A percentile compares a stretch with the other conserved stretches of the same genome.
These are phyloP conservation scores for Talaromyces trachyspermus DNA, from an alignment of 495 filamentous ascomycete genomes.

Conservation along the genomic window DNA sequence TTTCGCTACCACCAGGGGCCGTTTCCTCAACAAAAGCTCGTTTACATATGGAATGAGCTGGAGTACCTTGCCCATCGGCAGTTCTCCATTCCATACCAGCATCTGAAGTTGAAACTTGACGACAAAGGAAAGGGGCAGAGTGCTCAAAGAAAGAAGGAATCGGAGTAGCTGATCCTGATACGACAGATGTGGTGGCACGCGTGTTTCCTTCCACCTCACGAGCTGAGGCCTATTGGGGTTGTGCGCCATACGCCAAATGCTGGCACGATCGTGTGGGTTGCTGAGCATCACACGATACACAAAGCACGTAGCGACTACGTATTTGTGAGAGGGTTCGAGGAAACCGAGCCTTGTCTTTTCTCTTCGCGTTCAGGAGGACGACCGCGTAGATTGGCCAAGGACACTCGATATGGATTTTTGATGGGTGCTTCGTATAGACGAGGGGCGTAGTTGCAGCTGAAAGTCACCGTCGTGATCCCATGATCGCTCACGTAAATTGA, in stretches of 20 bases:
- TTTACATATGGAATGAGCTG: conserved; percentile 26
- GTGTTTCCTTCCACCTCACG: background rate
- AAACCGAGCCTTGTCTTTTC: conserved; percentile 7
- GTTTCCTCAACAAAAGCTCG: conserved; percentile 9
- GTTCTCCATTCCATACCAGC: conserved; percentile 43
- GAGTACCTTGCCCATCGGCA: conserved; percentile 36
- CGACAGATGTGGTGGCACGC: background rate
- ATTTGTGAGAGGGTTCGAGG: conserved; percentile 3
- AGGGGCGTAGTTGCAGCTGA: background rate
- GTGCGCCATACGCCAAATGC: conserved; percentile 3
- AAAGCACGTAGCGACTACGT: conserved; percentile 7
- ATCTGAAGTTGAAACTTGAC: conserved; percentile 43
- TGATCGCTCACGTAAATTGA: conserved; percentile 4
- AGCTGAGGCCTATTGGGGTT: conserved; percentile 4
- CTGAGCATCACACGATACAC: conserved; percentile 7
- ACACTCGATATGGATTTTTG: background rate
- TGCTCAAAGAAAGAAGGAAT: background rate
- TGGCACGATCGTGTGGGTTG: background rate
- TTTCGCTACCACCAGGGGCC: background rate
- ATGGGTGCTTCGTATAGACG: conserved; percentile 6
- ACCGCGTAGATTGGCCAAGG: background rate
- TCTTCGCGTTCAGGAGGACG: background rate
- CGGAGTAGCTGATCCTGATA: background rate
- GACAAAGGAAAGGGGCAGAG: conserved; percentile 4
- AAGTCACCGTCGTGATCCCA: background rate